Conservation (phyloP, 2,329 filamentous ascomycete genomes). For the Nigrospora osmanthi region DNA sequence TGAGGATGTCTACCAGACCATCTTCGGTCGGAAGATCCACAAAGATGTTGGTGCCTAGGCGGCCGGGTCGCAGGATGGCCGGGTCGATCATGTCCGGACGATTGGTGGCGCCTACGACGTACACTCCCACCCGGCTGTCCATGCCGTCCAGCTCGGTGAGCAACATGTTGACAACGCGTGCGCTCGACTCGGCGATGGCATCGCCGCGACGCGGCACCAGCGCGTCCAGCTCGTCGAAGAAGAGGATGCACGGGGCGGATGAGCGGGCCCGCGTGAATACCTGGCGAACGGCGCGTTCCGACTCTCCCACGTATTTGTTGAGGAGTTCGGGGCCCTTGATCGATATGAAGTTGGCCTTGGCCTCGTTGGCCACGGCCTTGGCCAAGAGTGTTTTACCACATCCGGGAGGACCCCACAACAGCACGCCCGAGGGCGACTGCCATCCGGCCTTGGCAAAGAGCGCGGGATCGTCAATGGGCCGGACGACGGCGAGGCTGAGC, state of each 20-base stretch:
- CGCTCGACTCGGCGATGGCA: slow-evolving; percentile 70
- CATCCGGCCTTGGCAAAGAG: slow-evolving; percentile 72
- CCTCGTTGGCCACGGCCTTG: slow-evolving; percentile 92
- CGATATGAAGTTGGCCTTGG: slow-evolving; percentile 94
- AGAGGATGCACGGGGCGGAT: slow-evolving; percentile 86
- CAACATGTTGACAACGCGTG: slow-evolving; percentile 88
- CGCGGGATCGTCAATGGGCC: slow-evolving; percentile 77
- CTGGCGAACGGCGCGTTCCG: slow-evolving; percentile 84
- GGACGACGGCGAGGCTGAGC: slow-evolving; percentile 78
- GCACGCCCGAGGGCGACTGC: slow-evolving; percentile 72
- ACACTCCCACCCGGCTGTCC: slow-evolving; percentile 73
- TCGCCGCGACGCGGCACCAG: slow-evolving; percentile 79
- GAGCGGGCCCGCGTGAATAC: slow-evolving; percentile 84
- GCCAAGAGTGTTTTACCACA: slow-evolving; percentile 96
- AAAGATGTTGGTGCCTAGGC: slow-evolving; percentile 81
- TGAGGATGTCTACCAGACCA: slow-evolving; percentile 80
- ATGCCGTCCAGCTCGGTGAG: slow-evolving; percentile 91
- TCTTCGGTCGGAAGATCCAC: slow-evolving; percentile 74
- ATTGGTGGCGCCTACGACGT: slow-evolving; percentile 92
- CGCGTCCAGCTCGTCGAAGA: slow-evolving; percentile 96
- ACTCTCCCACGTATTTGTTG: slow-evolving; percentile 97
- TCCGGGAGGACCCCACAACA: slow-evolving; percentile 94
- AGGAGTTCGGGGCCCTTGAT: slow-evolving; percentile 94
- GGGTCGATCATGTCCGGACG: slow-evolving; percentile 93
- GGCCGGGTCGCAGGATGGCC: slow-evolving; percentile 86